A percentile compares a stretch with the other conserved stretches of the same genome.
phyloP scores from a whole-genome alignment of 169 alveolate species.

The Cryptosporidium ubiquitum region DNA sequence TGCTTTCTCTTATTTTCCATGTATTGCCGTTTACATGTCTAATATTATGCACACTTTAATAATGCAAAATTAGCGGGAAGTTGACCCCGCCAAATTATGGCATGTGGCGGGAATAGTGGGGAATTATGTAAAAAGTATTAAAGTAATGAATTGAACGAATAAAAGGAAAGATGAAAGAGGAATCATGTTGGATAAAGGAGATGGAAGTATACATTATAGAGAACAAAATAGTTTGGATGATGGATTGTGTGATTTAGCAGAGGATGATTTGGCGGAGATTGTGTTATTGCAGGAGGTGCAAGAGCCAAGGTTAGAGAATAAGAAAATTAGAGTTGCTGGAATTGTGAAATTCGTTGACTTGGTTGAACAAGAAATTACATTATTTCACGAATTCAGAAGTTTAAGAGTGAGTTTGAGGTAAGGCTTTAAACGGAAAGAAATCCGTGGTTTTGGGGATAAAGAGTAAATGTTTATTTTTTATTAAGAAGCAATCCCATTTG shows the following conservation, averaged over 20 bases:
- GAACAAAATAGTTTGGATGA: not conserved
- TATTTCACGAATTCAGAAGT: constrained; percentile 27
- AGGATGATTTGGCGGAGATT: not conserved
- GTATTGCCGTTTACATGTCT: constrained; percentile 39
- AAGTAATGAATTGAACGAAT: not conserved
- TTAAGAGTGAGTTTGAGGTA: constrained; percentile 45
- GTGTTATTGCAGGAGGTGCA: constrained; percentile 33
- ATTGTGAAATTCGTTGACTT: constrained; percentile 30
- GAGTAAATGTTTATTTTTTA: not conserved
- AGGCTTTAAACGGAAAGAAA: not conserved
- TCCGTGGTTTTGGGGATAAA: not conserved
- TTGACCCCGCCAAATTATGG: not conserved
- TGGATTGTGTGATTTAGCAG: not conserved
- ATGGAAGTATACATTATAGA: not conserved
- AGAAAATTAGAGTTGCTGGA: constrained; percentile 54
- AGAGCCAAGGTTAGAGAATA: not conserved
- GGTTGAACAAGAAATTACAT: constrained; percentile 1
- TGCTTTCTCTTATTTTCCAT: constrained; percentile 6
- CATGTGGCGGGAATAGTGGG: constrained; percentile 17
- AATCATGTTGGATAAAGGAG: not conserved
- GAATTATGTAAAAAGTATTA: not conserved
- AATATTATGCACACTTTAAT: constrained; percentile 21
- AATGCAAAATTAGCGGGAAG: not conserved
- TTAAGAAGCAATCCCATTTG: not conserved
- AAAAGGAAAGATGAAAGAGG: not conserved